phyloP scores from a whole-genome alignment of 1,139 yeast species.

The Sugiyamaella grinbergsii region DNA sequence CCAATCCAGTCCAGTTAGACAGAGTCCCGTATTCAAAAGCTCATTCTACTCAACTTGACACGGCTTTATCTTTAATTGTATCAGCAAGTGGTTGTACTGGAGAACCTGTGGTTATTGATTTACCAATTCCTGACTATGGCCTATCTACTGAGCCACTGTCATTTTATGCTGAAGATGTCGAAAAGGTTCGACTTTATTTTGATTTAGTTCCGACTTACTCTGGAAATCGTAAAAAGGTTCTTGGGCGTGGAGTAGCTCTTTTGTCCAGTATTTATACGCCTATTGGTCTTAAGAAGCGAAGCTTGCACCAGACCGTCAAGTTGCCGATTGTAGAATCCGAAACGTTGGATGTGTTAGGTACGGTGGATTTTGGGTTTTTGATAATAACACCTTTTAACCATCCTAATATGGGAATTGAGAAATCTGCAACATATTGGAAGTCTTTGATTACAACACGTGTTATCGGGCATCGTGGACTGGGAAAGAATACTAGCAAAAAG shows the following conservation, averaged over 20 bases:
- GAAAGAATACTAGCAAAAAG: slow-evolving; percentile 74
- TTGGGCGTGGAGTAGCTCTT: slow-evolving; percentile 87
- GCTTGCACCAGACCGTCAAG: slow-evolving; percentile 66
- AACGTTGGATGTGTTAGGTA: slow-evolving; percentile 75
- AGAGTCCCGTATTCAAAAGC: slow-evolving; percentile 73
- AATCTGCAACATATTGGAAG: slow-evolving; percentile 90
- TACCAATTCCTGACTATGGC: slow-evolving; percentile 83
- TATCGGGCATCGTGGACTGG: slow-evolving; percentile 95
- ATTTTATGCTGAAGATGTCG: slow-evolving; percentile 58
- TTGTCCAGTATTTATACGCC: slow-evolving; percentile 63
- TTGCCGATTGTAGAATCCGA: slow-evolving; percentile 77
- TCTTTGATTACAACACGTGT: slow-evolving; percentile 86
- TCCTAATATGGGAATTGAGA: slow-evolving; percentile 64
- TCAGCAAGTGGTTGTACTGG: slow-evolving; percentile 53
- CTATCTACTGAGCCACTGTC: slow-evolving; percentile 80
- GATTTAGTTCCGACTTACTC: slow-evolving; percentile 94
- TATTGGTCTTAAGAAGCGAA: slow-evolving; percentile 69
- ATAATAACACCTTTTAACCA: slow-evolving; percentile 75
- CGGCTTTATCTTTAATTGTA: slow-evolving; percentile 78
- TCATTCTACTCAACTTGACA: slow-evolving; percentile 80
- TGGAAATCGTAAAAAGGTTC: slow-evolving; percentile 52
- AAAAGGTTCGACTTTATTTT: slow-evolving; percentile 65
- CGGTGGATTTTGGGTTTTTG: slow-evolving; percentile 72
- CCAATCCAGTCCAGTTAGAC: slow-evolving; percentile 68
- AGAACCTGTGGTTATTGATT: slow-evolving; percentile 70